phyloP scores from a whole-genome alignment of 2,329 filamentous ascomycete species.

The Alternaria triticina region DNA sequence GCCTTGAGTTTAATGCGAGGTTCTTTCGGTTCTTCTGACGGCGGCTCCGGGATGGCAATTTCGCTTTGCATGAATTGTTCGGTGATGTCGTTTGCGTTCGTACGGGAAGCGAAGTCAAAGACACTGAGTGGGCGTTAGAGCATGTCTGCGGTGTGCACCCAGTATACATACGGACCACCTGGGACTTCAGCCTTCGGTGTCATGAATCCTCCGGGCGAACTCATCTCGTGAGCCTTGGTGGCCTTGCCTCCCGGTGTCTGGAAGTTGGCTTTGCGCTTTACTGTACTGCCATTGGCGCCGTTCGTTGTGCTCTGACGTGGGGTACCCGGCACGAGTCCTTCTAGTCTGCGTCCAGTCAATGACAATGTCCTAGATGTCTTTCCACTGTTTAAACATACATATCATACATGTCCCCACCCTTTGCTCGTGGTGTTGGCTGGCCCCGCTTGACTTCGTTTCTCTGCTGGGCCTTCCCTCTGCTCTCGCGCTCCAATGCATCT shows the following conservation, averaged over 20 bases:
- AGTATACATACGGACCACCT: constrained; percentile 47
- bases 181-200: constrained; percentile 45
- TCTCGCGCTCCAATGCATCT: constrained; percentile 80
- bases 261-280: constrained; percentile 62
- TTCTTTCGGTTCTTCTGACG: constrained; percentile 74
- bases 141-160: neutral
- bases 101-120: constrained; percentile 76
- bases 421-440: constrained; percentile 64
- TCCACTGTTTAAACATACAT: constrained; percentile 62
- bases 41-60: constrained; percentile 70
- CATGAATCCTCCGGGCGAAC: constrained; percentile 56
- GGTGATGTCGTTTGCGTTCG: constrained; percentile 79
- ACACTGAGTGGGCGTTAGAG: constrained; percentile 48
- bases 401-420: constrained; percentile 74
- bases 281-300: constrained; percentile 54
- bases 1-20: constrained; percentile 83
- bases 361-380: neutral
- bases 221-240: constrained; percentile 50
- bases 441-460: constrained; percentile 67
- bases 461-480: constrained; percentile 69
- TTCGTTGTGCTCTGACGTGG: constrained; percentile 49
- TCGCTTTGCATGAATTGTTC: constrained; percentile 80
- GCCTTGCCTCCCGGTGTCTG: constrained; percentile 58
- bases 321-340: constrained; percentile 55
- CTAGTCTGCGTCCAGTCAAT: constrained; percentile 48